Percentiles rank a stretch among this genome's conserved stretches.
phyloP scores from a whole-genome alignment of 2,329 filamentous ascomycete genomes.

The Stromatinia cepivora region DNA sequence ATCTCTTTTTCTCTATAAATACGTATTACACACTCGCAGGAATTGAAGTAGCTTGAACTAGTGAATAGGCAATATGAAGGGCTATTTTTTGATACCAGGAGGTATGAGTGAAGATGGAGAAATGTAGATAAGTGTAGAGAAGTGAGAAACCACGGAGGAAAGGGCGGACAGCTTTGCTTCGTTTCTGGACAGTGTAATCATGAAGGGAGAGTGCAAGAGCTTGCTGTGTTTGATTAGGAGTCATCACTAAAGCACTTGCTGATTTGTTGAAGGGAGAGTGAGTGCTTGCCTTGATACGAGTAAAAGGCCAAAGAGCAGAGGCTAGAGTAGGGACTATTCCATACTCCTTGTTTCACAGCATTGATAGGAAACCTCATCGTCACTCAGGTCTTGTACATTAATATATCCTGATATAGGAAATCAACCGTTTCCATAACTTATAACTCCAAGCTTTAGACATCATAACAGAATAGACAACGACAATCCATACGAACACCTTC shows the following conservation, averaged over 20 bases:
- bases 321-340: not conserved
- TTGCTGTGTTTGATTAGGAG: not conserved
- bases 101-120: too few species aligned
- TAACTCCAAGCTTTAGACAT: conserved; percentile 11
- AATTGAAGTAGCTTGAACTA: not conserved
- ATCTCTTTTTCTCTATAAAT: not conserved
- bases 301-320: not conserved
- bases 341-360: not conserved
- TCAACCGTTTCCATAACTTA: not conserved
- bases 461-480: conserved; percentile 3
- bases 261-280: not conserved
- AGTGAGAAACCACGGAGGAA: too few species aligned
- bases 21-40: not conserved
- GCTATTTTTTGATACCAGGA: too few species aligned
- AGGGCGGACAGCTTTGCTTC: not conserved
- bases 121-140: too few species aligned
- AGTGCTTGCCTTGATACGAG: too few species aligned
- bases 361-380: not conserved
- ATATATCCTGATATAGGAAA: conserved; percentile 5
- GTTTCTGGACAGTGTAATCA: not conserved
- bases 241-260: conserved; percentile 7
- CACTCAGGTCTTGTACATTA: not conserved
- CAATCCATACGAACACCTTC: not conserved
- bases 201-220: too few species aligned
- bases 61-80: too few species aligned